Percentiles rank a stretch among this genome's conserved stretches.
phyloP scores from a whole-genome alignment of 2,329 filamentous ascomycete species.

The Calonectria pteridis region DNA sequence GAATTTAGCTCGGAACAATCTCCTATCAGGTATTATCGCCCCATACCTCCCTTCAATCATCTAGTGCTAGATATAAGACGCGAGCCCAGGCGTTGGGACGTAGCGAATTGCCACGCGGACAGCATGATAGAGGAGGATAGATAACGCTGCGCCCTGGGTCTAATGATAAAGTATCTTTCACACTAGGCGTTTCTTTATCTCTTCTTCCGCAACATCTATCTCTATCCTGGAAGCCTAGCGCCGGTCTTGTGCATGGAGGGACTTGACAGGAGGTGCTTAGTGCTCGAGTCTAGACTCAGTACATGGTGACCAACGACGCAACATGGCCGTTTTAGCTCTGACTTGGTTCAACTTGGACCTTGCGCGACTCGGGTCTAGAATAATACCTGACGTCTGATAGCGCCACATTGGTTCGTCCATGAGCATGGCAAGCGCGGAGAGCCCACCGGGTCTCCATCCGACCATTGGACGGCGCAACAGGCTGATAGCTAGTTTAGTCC shows the following conservation, averaged over 20 bases:
- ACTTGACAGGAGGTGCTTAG: neutral
- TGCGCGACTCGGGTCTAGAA: neutral
- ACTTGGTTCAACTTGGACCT: neutral
- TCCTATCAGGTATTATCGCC: neutral
- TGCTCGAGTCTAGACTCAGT: neutral
- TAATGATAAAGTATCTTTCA: neutral
- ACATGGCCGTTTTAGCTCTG: constrained; percentile 2
- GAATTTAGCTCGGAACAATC: constrained; percentile 6
- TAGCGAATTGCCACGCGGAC: neutral
- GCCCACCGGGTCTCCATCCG: constrained; percentile 5
- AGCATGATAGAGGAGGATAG: neutral
- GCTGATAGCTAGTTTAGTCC: constrained; percentile 4
- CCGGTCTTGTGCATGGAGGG: neutral
- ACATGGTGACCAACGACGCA: constrained; percentile 5
- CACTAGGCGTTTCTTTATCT: neutral
- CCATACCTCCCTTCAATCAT: neutral
- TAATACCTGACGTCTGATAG: neutral
- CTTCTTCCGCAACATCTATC: neutral
- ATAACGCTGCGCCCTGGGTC: neutral
- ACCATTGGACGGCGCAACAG: neutral
- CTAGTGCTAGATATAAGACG: constrained; percentile 6
- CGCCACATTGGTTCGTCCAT: neutral
- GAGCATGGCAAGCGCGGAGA: neutral
- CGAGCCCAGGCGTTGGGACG: neutral
- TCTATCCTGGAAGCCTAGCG: neutral